Conservation (phyloP, 2,329 filamentous ascomycete genomes). For the Penicillium sp. region DNA sequence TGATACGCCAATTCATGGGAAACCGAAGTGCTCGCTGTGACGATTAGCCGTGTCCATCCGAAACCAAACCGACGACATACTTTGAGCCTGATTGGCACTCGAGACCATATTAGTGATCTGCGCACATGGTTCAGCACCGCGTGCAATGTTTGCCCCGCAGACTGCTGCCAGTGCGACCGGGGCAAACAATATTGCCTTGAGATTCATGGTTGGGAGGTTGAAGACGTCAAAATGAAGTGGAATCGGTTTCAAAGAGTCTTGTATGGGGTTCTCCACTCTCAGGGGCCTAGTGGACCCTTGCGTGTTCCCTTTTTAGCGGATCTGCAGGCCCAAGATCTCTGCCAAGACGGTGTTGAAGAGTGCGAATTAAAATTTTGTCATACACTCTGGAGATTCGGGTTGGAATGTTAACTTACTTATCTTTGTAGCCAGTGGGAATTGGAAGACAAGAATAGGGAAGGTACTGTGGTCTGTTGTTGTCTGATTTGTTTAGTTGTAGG, state of each 20-base stretch:
- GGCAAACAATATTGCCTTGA: slow-evolving; percentile 11
- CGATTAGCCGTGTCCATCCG: slow-evolving; percentile 6
- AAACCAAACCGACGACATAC: slow-evolving; percentile 8
- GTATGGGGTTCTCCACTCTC: slow-evolving; percentile 17
- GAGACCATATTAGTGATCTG: slow-evolving; percentile 19
- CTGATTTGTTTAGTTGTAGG: not conserved
- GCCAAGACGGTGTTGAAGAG: slow-evolving; percentile 18
- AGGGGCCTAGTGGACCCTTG: slow-evolving; percentile 23
- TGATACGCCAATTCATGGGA: slow-evolving; percentile 23
- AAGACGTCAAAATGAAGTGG: slow-evolving; percentile 4
- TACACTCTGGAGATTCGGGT: not conserved
- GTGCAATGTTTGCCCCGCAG: slow-evolving; percentile 10
- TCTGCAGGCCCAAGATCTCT: slow-evolving; percentile 16
- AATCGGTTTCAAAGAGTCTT: slow-evolving; percentile 1
- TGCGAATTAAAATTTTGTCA: not conserved
- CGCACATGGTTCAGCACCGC: slow-evolving; percentile 23
- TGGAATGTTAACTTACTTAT: not conserved
- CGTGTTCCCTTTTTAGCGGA: slow-evolving; percentile 21
- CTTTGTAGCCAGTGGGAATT: not conserved
- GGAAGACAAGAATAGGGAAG: not conserved
- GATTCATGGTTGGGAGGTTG: slow-evolving; percentile 16
- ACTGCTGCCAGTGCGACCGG: slow-evolving; percentile 13
- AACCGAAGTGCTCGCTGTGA: slow-evolving; percentile 14
- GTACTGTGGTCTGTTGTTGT: not conserved
- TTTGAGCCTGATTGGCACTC: slow-evolving; percentile 15